phyloP scores from a whole-genome alignment of 2,329 filamentous ascomycete species.

The Zymoseptoria brevis region DNA sequence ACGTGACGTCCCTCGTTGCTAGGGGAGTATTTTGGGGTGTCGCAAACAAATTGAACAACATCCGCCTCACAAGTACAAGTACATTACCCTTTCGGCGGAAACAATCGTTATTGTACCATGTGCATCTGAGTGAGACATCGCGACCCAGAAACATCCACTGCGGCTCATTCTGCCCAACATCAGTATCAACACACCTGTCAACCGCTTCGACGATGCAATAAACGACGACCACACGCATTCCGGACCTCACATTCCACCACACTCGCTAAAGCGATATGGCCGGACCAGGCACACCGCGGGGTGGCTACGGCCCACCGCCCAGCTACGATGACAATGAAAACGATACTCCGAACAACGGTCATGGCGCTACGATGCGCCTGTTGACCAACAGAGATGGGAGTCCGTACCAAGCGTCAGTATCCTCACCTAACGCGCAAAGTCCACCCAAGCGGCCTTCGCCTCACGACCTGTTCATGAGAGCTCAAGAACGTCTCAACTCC shows the following conservation, averaged over 20 bases:
- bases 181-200: background rate
- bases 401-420: conserved; percentile 25
- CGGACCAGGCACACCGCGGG: conserved; percentile 13
- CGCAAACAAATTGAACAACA: background rate
- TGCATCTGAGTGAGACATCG: background rate
- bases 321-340: conserved; percentile 36
- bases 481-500: conserved; percentile 19
- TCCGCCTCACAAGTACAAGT: background rate
- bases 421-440: conserved; percentile 8
- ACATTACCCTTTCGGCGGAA: background rate
- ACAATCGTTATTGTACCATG: background rate
- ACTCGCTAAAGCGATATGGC: conserved; percentile 13
- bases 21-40: background rate
- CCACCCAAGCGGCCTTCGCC: conserved; percentile 33
- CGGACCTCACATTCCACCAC: background rate
- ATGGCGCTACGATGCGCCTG: conserved; percentile 43
- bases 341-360: conserved; percentile 27
- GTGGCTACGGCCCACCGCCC: conserved; percentile 32
- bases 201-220: background rate
- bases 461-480: conserved; percentile 26
- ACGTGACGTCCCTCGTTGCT: background rate
- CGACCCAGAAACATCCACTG: background rate
- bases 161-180: background rate
- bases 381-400: conserved; percentile 40
- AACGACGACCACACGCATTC: background rate